Conservation (phyloP, 2,329 filamentous ascomycete genomes). For the Colletotrichum somersetense region DNA sequence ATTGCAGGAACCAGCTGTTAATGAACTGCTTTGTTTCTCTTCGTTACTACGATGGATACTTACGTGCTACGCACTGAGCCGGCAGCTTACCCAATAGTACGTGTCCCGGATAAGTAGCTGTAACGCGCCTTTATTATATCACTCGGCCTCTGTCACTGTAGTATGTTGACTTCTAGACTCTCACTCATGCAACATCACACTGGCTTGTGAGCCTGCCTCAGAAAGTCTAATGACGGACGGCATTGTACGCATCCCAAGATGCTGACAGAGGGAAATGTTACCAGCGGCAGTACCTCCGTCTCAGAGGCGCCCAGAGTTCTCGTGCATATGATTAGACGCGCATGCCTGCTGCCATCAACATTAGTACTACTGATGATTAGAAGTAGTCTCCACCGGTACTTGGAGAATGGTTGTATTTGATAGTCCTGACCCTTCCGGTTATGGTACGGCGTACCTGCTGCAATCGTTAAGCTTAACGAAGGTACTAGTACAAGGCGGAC, state of each 20-base stretch:
- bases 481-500: no score
- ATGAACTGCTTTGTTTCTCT: neutral
- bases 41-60: neutral
- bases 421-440: no score
- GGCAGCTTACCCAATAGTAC: neutral
- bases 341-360: no score
- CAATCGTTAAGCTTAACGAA: neutral
- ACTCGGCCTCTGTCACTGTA: no score
- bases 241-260: neutral
- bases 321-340: no score
- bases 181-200: neutral
- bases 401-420: neutral
- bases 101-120: neutral
- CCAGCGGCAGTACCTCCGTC: neutral
- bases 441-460: no score
- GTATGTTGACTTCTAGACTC: no score
- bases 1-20: neutral
- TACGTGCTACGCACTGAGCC: neutral
- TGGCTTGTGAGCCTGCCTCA: no score
- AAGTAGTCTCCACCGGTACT: neutral
- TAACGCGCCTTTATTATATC: neutral
- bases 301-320: neutral
- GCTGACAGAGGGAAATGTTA: neutral
- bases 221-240: no score
- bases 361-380: no score